Base-by-base conservation (phyloP, 139 green algal genomes). In the Desmodesmus armatus region DNA sequence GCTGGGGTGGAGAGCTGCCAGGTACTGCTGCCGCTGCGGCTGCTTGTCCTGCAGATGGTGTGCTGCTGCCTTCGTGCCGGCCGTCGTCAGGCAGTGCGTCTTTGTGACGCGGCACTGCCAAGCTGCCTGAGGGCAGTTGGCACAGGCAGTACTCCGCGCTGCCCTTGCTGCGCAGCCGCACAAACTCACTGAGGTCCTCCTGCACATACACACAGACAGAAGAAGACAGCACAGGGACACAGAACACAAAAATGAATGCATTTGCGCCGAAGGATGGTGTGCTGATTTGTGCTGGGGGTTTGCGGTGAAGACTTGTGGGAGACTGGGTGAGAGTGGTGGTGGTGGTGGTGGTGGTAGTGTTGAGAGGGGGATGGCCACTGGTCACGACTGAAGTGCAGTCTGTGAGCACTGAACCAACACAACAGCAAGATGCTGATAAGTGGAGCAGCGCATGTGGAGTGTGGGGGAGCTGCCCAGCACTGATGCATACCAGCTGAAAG, bases 51-150 rank as follows among this genome's bases (percentile, higher is more conserved):
- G 44, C 23, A 31, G 62, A 3, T 44, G 29, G 3, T 71, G 25
- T 49, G 15, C 58, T 58, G 43, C 62, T 67, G 78, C 63, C 65
- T 67, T n/a, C 47, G 47, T 67, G 79, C 37, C 33, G 72, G n/a
- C 89, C 91, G 51, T 92, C 89, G 47, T 92, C 89, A 31, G 91
- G 91, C 47, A 94, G 78, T 4, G 91, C 89, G 78, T 94, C 91
- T 13, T 85, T 55, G 79, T 92, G 91, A 9, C 86, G 83, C 31
- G 86, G 80, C 55, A 92, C 91, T 29, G 83, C 73, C 3, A 86
- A 39, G 15, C 82, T 79, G n/a, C 76, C 39, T 11, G 44, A 19
- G 3, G 85, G 83, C 55, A 92, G 90, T 29, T 84, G 37, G 27
- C 80, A 53, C 66, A 94, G 74, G 84, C 90, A 88, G 62, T 90